Evolutionary conservation across 2,329 filamentous ascomycete genomes (phyloP).

Genomic region (Ophiostoma triangulosporum): DNA sequence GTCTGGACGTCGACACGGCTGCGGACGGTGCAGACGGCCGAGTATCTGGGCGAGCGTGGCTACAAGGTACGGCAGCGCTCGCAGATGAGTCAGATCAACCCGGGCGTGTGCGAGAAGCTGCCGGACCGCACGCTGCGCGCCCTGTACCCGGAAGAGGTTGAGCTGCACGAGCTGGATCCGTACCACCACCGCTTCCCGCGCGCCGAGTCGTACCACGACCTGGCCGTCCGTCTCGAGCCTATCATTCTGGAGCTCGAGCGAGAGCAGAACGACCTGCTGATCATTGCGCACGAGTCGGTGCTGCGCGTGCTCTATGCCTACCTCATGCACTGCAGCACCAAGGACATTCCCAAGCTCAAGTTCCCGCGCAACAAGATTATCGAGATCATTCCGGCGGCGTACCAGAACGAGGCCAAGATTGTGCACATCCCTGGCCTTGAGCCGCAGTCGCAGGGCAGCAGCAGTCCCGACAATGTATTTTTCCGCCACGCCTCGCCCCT

Average conservation of each 20-base stretch:
- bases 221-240: constrained; percentile 93
- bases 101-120: constrained; percentile 89
- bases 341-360: constrained; percentile 81
- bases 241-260: constrained; percentile 96
- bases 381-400: constrained; percentile 93
- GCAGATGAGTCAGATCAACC: constrained; percentile 95
- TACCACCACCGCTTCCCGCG: constrained; percentile 95
- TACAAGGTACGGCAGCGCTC: constrained; percentile 83
- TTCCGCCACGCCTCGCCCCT: constrained; percentile 59
- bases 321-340: constrained; percentile 94
- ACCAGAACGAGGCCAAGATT: constrained; percentile 89
- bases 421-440: constrained; percentile 66
- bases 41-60: constrained; percentile 63
- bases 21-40: constrained; percentile 79
- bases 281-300: constrained; percentile 97
- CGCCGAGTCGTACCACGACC: constrained; percentile 96
- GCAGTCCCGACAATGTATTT: constrained; percentile 13
- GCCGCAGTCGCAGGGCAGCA: constrained; percentile 7
- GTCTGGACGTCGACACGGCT: constrained; percentile 93
- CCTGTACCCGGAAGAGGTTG: constrained; percentile 79
- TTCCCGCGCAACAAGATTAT: constrained; percentile 97
- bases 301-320: constrained; percentile 93
- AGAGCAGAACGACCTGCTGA: constrained; percentile 93
- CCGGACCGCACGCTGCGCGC: constrained; percentile 68
- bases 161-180: constrained; percentile 85